Evolutionary conservation across 2,329 filamentous ascomycete genomes (phyloP).

Genomic region (Mycosphaerella sp.): DNA sequence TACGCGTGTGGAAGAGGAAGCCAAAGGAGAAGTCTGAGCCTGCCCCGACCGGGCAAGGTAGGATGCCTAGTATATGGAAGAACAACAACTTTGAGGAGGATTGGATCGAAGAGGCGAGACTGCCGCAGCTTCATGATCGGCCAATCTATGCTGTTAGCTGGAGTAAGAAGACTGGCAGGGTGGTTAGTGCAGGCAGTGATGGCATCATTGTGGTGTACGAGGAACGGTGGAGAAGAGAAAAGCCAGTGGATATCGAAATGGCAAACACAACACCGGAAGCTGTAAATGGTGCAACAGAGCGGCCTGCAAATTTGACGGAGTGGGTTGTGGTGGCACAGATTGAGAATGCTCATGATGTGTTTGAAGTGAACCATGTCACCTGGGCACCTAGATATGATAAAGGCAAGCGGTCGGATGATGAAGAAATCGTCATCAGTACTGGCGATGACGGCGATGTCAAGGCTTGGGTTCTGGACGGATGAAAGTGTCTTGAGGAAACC

Average conservation of each 20-base stretch:
- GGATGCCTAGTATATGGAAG: constrained; percentile 86
- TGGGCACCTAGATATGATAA: constrained; percentile 78
- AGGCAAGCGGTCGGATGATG: constrained; percentile 52
- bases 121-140: constrained; percentile 69
- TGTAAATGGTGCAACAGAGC: constrained; percentile 8
- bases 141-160: constrained; percentile 81
- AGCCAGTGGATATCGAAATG: constrained; percentile 26
- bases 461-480: constrained; percentile 60
- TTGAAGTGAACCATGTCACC: constrained; percentile 85
- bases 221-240: constrained; percentile 46
- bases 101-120: constrained; percentile 70
- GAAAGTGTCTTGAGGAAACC: background rate
- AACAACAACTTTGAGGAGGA: constrained; percentile 65
- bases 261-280: constrained; percentile 18
- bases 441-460: constrained; percentile 87
- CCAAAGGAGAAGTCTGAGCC: constrained; percentile 47
- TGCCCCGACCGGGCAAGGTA: constrained; percentile 45
- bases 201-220: constrained; percentile 72
- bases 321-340: constrained; percentile 69
- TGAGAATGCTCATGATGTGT: constrained; percentile 76
- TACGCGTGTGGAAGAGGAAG: constrained; percentile 70
- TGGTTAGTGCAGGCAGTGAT: constrained; percentile 88
- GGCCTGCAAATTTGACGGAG: constrained; percentile 37
- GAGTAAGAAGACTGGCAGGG: constrained; percentile 67
- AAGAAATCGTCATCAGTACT: constrained; percentile 84